These are phyloP conservation scores for Datura wrightii DNA, from an alignment of 257 asterid species.

Conservation along the genomic window DNA sequence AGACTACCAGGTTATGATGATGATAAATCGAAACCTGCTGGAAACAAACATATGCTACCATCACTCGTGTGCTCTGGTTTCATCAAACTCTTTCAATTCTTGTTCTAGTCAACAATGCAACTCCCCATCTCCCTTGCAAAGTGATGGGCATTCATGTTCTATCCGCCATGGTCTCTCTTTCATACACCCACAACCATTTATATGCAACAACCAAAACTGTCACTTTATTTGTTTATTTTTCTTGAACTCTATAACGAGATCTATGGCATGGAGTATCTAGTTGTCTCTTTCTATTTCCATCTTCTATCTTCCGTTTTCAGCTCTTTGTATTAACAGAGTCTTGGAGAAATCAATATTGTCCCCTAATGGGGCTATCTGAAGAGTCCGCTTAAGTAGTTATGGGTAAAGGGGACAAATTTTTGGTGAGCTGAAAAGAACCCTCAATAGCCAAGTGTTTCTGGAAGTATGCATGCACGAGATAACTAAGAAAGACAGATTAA, in stretches of 20 bases:
- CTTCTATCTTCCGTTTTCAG: slow-evolving; percentile 3
- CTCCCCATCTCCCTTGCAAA: background rate
- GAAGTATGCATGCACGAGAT: background rate
- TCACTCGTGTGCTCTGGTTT: background rate
- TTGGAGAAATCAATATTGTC: background rate
- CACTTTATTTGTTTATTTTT: slow-evolving; percentile 8
- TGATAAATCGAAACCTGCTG: background rate
- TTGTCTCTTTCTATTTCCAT: background rate
- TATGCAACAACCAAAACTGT: background rate
- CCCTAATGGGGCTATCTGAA: background rate
- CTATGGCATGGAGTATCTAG: background rate
- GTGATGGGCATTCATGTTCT: background rate
- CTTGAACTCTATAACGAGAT: background rate
- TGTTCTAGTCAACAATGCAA: slow-evolving; percentile 2
- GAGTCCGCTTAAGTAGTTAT: background rate
- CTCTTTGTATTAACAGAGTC: background rate
- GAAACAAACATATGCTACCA: background rate
- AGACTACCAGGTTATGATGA: background rate
- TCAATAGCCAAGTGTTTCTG: slow-evolving; percentile 6
- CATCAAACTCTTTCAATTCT: background rate
- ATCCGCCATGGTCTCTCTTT: background rate
- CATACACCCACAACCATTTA: slow-evolving; percentile 20
- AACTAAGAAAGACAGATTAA: slow-evolving; percentile 21
- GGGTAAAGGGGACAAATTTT: background rate
- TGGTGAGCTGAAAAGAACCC: background rate